Base-by-base conservation (phyloP, 352 stramenopile species). In the Globisporangium nunn region DNA sequence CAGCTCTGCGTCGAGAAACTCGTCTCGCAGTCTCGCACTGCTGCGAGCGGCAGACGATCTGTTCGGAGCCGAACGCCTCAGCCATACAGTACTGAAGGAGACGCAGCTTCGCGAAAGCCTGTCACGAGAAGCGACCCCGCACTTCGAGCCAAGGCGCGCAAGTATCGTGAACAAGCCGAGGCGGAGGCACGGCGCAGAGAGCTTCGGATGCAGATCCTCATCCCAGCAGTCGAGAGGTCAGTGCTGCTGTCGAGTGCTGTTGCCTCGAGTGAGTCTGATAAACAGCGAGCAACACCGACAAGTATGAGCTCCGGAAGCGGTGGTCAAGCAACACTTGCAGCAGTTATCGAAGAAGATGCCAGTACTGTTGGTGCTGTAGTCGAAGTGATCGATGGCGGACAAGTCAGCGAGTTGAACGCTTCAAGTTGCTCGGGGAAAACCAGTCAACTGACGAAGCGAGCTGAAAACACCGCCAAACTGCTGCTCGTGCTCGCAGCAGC, bases 151-250 rank as follows among this genome's bases (percentile, higher is more conserved):
- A 69, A 33, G 43, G 63, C 56, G 1, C 77, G 50, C 14, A 29
- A 30, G 6, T 8, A 75, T 31, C 63, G 64, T 2, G 69, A 80
- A 7, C 55, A 72, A 39, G 66, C 50, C 4, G 64, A 85, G 44
- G 62, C 59, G n/a, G 65, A 78, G 5, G 51, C 29, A 4, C 58
- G 69, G 15, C 57, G 77, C 4, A 64, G 52, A 40, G 54, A 64
- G 17, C 59, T 88, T 18, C 60, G 78, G 29, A 52, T 88, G 1
- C 63, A 79, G n/a, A 58, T 88, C 7, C 63, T 85, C 29, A 64
- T 67, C 0, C 75, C 78, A 0, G 58, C 62, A 2, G n/a, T 62
- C 2, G 49, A 62, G 40, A 40, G 7, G 31, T 23, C 23, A 8
- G 10, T 15, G 29, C 45, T 52, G 33, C 6, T 30, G 43, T 30